Conservation (phyloP, 495 filamentous ascomycete genomes). For the Penicillium soppii region DNA sequence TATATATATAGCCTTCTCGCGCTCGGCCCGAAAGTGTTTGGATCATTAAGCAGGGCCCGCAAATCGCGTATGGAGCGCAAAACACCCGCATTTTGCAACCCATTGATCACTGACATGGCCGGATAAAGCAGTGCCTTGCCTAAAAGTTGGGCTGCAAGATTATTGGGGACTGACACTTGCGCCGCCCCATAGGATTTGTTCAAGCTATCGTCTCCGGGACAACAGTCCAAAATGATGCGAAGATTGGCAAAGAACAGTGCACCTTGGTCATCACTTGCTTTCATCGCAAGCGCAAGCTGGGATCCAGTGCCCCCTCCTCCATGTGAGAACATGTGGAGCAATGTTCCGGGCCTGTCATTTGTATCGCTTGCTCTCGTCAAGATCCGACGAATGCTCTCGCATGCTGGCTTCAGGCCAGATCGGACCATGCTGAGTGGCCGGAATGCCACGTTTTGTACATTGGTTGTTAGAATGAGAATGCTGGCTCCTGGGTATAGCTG, state of each 20-base stretch:
- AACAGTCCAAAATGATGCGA: slow-evolving; percentile 30
- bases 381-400: slow-evolving; percentile 17
- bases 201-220: slow-evolving; percentile 29
- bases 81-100: slow-evolving; percentile 18
- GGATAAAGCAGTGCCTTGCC: slow-evolving; percentile 24
- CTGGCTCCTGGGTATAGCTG: slow-evolving; percentile 16
- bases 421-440: slow-evolving; percentile 21
- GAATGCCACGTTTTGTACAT: slow-evolving; percentile 15
- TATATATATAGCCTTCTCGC: slow-evolving; percentile 33
- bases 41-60: slow-evolving; percentile 24
- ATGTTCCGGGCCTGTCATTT: slow-evolving; percentile 13
- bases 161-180: slow-evolving; percentile 15
- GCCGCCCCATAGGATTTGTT: slow-evolving; percentile 23
- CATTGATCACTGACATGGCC: slow-evolving; percentile 14
- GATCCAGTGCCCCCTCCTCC: slow-evolving; percentile 27
- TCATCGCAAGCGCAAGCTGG: slow-evolving; percentile 25
- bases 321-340: slow-evolving; percentile 33
- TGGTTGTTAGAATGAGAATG: slow-evolving; percentile 28
- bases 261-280: slow-evolving; percentile 13
- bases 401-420: slow-evolving; percentile 19
- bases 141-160: slow-evolving; percentile 10
- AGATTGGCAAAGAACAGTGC: slow-evolving; percentile 11
- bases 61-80: slow-evolving; percentile 24
- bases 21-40: slow-evolving; percentile 15
- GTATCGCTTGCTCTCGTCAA: slow-evolving; percentile 1